Conservation (phyloP, 306 rosid genomes). For the Pyrus communis region DNA sequence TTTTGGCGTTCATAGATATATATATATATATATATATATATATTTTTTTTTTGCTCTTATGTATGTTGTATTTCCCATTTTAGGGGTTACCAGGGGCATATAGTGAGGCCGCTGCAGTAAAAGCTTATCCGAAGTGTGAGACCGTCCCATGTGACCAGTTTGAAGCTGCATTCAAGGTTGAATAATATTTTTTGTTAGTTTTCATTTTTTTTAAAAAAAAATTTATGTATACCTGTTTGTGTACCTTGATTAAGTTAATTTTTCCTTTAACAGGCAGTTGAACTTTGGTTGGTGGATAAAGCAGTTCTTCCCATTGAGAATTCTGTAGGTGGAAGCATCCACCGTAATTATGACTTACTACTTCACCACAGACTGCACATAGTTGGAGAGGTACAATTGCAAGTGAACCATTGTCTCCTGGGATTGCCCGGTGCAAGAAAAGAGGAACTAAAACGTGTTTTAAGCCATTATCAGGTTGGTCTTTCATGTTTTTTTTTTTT, state of each 20-base stretch:
- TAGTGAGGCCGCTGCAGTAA: constrained; percentile 80
- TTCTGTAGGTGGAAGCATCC: constrained; percentile 82
- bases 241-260: constrained; percentile 8
- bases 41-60: constrained; percentile 6
- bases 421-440: constrained; percentile 68
- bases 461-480: constrained; percentile 87
- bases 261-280: constrained; percentile 69
- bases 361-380: constrained; percentile 87
- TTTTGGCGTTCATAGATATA: background rate
- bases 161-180: constrained; percentile 87
- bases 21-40: no score
- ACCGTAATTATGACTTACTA: constrained; percentile 85
- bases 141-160: constrained; percentile 82
- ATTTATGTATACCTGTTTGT: constrained; percentile 5
- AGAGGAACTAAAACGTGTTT: constrained; percentile 58
- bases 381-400: constrained; percentile 78
- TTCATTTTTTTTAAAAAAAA: background rate
- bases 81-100: constrained; percentile 89
- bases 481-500: constrained; percentile 5
- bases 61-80: constrained; percentile 9
- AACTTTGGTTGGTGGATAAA: constrained; percentile 80
- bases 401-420: constrained; percentile 73
- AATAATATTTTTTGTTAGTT: background rate
- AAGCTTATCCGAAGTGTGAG: constrained; percentile 77
- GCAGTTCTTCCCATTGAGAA: constrained; percentile 93